These are phyloP conservation scores for Luffa acutangula DNA, from an alignment of 306 rosid genomes.

Conservation along the genomic window DNA sequence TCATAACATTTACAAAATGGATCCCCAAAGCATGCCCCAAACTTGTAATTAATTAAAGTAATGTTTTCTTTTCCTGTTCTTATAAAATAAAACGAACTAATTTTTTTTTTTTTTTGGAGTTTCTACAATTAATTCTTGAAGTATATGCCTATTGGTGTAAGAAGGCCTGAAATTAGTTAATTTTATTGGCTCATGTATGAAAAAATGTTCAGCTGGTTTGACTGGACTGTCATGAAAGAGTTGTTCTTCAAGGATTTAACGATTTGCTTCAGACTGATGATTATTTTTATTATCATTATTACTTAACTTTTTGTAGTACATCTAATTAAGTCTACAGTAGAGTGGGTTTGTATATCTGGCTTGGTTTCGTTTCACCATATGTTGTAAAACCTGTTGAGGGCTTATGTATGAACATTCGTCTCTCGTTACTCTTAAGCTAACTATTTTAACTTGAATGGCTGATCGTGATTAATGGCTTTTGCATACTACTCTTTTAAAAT, in stretches of 20 bases:
- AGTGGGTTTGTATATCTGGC: background rate
- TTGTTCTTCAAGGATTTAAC: background rate
- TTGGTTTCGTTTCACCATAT: background rate
- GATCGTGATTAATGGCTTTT: background rate
- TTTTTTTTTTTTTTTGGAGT: background rate
- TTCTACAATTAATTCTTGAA: background rate
- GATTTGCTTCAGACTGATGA: background rate
- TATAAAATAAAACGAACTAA: background rate
- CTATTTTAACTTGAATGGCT: background rate
- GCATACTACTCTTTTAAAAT: background rate
- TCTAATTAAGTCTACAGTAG: background rate
- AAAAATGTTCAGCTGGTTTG: background rate
- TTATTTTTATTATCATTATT: background rate
- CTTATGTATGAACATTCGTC: background rate
- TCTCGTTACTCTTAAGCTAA: background rate
- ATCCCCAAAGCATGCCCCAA: background rate
- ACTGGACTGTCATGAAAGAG: background rate
- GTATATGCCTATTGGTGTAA: background rate
- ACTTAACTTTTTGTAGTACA: background rate
- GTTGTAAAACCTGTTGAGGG: background rate
- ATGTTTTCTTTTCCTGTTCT: background rate
- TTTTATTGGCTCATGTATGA: background rate
- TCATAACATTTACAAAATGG: background rate
- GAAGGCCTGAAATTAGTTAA: background rate
- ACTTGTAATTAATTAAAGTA: background rate